Evolutionary conservation across 805 yeast species (phyloP).

Genomic region (Spathaspora sp.): DNA sequence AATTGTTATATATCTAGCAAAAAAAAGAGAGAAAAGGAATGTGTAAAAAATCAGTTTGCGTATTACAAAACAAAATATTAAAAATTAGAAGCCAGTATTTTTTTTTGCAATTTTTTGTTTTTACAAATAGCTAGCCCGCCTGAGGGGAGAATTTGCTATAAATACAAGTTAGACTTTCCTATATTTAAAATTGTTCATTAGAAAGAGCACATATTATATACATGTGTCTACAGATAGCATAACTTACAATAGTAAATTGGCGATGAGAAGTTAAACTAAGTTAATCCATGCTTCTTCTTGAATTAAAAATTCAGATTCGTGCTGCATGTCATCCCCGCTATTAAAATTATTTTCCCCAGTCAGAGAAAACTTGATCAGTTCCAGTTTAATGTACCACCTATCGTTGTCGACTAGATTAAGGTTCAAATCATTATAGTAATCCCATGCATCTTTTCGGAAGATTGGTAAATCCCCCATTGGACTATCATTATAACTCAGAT

Average conservation of each 20-base stretch:
- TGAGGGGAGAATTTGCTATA: background rate
- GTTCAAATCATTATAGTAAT: constrained; percentile 22
- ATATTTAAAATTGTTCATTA: no score
- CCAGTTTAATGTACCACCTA: constrained; percentile 18
- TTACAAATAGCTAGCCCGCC: background rate
- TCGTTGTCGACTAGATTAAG: constrained; percentile 11
- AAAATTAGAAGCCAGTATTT: background rate
- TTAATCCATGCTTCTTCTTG: background rate
- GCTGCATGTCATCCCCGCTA: background rate
- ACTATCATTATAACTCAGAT: constrained; percentile 19
- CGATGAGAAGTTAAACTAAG: background rate
- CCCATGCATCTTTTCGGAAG: constrained; percentile 37
- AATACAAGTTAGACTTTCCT: background rate
- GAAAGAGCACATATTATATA: no score
- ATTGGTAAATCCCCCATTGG: constrained; percentile 32
- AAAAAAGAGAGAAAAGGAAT: no score
- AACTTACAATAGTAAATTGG: background rate
- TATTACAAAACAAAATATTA: no score
- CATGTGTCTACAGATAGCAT: no score
- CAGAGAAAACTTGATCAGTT: background rate
- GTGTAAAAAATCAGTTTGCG: no score
- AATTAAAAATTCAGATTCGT: background rate
- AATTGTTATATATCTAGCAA: no score
- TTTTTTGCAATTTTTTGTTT: background rate
- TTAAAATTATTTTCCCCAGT: background rate